Conservation (phyloP, 176 grass and related monocot species). For the Oryza longistaminata region DNA sequence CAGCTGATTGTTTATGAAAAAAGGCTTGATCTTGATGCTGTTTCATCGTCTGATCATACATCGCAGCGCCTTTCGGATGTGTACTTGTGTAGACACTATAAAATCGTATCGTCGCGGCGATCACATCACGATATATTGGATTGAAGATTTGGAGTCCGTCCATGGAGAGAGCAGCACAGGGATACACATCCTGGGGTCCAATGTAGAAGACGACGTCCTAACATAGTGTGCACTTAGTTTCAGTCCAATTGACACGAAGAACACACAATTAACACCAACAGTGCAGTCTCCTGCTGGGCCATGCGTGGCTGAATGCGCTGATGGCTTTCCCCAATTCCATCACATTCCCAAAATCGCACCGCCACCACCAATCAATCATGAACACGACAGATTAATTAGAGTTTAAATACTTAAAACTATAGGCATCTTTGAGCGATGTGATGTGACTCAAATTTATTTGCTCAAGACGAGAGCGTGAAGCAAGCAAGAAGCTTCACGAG, state of each 20-base stretch:
- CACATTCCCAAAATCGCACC: constrained; percentile 24
- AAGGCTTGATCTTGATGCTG: background rate
- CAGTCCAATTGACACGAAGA: constrained; percentile 36
- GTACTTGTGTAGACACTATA: background rate
- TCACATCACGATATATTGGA: constrained; percentile 29
- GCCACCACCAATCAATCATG: background rate
- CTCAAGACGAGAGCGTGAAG: constrained; percentile 14
- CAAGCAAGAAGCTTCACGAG: constrained; percentile 50
- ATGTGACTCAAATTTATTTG: constrained; percentile 26
- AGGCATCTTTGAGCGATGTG: background rate
- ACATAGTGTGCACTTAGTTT: constrained; percentile 25
- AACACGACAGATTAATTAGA: background rate
- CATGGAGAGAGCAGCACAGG: constrained; percentile 5
- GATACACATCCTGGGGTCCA: constrained; percentile 13
- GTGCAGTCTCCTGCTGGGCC: constrained; percentile 28
- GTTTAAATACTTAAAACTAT: background rate
- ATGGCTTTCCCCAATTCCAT: constrained; percentile 27
- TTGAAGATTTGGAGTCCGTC: constrained; percentile 26
- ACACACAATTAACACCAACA: background rate
- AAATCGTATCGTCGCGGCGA: constrained; percentile 17
- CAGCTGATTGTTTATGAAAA: background rate
- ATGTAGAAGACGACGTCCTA: constrained; percentile 54
- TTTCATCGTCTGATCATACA: constrained; percentile 33
- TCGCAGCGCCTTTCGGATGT: constrained; percentile 16
- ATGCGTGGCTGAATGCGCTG: background rate